These are phyloP conservation scores for Neurospora hispaniola DNA, from an alignment of 495 filamentous ascomycete genomes.

Conservation along the genomic window DNA sequence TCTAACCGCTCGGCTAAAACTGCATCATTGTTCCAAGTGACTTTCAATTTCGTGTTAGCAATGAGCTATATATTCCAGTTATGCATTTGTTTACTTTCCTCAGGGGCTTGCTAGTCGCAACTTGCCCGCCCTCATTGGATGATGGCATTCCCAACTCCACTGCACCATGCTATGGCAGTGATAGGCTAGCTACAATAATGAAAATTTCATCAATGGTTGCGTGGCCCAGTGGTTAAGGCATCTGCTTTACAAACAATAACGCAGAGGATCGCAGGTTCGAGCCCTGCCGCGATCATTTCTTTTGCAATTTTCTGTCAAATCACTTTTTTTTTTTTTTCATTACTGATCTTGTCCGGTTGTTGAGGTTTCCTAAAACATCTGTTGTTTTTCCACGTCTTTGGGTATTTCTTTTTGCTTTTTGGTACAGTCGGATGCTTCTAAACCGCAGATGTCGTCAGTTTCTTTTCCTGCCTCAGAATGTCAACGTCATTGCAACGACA, in stretches of 20 bases:
- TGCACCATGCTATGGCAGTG: too few relatives aligned
- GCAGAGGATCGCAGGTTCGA: conserved; percentile 42
- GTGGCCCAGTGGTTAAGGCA: conserved; percentile 34
- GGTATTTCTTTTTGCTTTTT: too few relatives aligned
- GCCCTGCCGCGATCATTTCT: conserved; percentile 36
- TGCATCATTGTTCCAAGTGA: not conserved
- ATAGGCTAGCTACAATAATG: not conserved
- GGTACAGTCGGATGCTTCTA: not conserved
- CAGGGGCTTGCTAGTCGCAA: not conserved
- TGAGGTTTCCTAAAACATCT: too few relatives aligned
- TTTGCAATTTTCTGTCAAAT: not conserved
- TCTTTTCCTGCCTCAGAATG: not conserved
- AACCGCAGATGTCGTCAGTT: not conserved
- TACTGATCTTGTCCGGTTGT: too few relatives aligned
- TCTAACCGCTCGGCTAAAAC: not conserved
- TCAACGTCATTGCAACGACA: not conserved
- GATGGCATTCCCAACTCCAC: not conserved
- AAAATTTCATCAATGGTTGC: conserved; percentile 7
- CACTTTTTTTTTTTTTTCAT: too few relatives aligned
- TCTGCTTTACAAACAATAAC: conserved; percentile 27
- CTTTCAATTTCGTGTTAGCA: not conserved
- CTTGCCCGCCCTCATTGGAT: not conserved
- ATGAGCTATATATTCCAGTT: not conserved
- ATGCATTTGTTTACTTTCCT: not conserved
- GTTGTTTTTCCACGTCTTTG: too few relatives aligned